These are phyloP conservation scores for Fusarium nematophilum DNA, from an alignment of 2,329 filamentous ascomycete species.

Conservation along the genomic window DNA sequence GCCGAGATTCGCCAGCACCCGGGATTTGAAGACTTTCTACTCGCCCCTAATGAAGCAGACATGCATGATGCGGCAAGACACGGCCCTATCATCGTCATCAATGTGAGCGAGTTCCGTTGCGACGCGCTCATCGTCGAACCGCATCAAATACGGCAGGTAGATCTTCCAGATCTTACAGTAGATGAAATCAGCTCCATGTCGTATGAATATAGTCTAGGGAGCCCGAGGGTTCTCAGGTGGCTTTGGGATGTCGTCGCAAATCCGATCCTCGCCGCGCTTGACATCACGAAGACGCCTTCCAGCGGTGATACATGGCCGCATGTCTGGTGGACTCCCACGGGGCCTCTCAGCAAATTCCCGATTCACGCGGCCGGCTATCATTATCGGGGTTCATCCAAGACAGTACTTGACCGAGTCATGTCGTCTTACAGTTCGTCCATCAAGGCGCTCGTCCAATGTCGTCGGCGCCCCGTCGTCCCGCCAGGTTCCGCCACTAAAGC, in stretches of 20 bases:
- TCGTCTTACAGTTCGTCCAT: conserved; percentile 54
- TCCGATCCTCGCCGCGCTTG: conserved; percentile 44
- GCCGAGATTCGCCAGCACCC: neutral
- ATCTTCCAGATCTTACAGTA: conserved; percentile 17
- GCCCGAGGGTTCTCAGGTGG: conserved; percentile 39
- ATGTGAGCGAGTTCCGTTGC: conserved; percentile 43
- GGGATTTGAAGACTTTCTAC: conserved; percentile 44
- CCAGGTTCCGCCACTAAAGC: neutral
- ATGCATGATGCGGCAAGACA: conserved; percentile 36
- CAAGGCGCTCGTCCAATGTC: conserved; percentile 42
- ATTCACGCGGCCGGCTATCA: conserved; percentile 51
- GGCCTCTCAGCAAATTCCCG: conserved; percentile 44
- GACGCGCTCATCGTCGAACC: conserved; percentile 46
- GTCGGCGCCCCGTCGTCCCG: conserved; percentile 8
- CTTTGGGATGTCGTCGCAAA: conserved; percentile 45
- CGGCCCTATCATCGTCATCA: conserved; percentile 47
- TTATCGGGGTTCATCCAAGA: conserved; percentile 23
- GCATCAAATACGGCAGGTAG: conserved; percentile 25
- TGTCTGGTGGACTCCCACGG: conserved; percentile 51
- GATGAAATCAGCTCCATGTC: neutral
- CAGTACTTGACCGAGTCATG: conserved; percentile 49
- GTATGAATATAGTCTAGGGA: neutral
- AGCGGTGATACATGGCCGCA: conserved; percentile 38
- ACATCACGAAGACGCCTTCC: conserved; percentile 28
- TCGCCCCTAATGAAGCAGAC: conserved; percentile 22